Conservation (phyloP, 495 filamentous ascomycete genomes). For the Talaromyces thailandensis region DNA sequence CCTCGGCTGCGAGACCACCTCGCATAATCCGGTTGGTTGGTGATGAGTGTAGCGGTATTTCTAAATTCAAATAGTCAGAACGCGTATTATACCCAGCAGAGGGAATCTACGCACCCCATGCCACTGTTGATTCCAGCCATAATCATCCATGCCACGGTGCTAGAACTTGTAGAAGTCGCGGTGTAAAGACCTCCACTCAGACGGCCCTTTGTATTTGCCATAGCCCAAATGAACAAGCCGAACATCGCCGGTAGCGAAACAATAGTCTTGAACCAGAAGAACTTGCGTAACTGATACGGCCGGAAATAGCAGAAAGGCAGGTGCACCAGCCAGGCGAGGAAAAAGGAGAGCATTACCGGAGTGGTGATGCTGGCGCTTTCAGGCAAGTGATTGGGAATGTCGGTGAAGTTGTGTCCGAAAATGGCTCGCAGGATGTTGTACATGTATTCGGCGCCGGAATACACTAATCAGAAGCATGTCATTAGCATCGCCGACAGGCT, state of each 20-base stretch:
- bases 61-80: background rate
- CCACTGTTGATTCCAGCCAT: slow-evolving; percentile 31
- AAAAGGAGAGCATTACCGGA: slow-evolving; percentile 46
- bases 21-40: slow-evolving; percentile 33
- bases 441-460: slow-evolving; percentile 46
- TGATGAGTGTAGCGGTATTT: slow-evolving; percentile 32
- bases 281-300: slow-evolving; percentile 19
- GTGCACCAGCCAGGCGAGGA: slow-evolving; percentile 34
- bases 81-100: background rate
- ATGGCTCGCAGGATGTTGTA: slow-evolving; percentile 51
- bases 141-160: slow-evolving; percentile 24
- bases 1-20: slow-evolving; percentile 25
- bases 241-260: slow-evolving; percentile 21
- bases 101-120: slow-evolving; percentile 14
- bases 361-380: slow-evolving; percentile 44
- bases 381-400: slow-evolving; percentile 36
- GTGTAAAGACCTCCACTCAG: slow-evolving; percentile 19
- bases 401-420: slow-evolving; percentile 40
- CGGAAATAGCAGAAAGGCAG: slow-evolving; percentile 23
- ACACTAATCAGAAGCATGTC: slow-evolving; percentile 11
- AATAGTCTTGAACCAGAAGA: slow-evolving; percentile 23
- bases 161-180: slow-evolving; percentile 12
- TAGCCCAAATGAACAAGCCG: slow-evolving; percentile 22
- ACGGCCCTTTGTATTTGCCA: slow-evolving; percentile 22
- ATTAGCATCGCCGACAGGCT: background rate